Percentiles rank a stretch among this genome's conserved stretches.
Conservation (phyloP, 2,329 filamentous ascomycete species). For the Aspergillus felis region DNA sequence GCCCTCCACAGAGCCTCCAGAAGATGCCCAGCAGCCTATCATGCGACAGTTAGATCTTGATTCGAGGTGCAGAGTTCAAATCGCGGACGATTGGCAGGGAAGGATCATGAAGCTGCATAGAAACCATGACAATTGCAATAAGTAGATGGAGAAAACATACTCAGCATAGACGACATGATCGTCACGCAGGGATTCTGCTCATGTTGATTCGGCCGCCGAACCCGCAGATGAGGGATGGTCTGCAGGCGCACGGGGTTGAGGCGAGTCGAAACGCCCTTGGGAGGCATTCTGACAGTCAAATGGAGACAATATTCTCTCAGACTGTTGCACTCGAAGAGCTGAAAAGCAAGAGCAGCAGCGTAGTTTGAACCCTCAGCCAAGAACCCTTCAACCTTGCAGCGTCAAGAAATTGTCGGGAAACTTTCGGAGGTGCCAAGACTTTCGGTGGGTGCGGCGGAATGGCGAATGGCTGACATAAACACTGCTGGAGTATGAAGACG, state of each 20-base stretch:
- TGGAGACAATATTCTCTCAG: not conserved
- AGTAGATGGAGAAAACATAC: conserved; percentile 41
- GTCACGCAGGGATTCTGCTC: conserved; percentile 62
- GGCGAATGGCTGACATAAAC: conserved; percentile 32
- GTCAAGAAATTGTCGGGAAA: conserved; percentile 13
- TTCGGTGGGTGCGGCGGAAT: conserved; percentile 24
- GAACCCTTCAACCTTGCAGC: not conserved
- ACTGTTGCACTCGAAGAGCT: not conserved
- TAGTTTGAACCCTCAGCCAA: not conserved
- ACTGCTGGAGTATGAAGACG: not conserved
- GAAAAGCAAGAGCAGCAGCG: conserved; percentile 6
- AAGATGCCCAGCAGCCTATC: conserved; percentile 46
- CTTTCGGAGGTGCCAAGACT: conserved; percentile 21
- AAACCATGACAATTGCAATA: not conserved
- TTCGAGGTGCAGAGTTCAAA: not conserved
- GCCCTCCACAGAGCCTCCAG: conserved; percentile 49
- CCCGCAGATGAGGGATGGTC: conserved; percentile 53
- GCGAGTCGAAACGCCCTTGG: conserved; percentile 42
- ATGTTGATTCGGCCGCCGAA: conserved; percentile 60
- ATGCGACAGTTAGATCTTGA: conserved; percentile 10
- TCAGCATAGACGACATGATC: conserved; percentile 64
- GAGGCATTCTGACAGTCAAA: conserved; percentile 34
- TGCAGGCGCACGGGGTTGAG: conserved; percentile 45
- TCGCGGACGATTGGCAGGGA: not conserved
- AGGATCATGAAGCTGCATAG: not conserved